Evolutionary conservation across 495 filamentous ascomycete genomes (phyloP).

Genomic region (Halenospora varia): DNA sequence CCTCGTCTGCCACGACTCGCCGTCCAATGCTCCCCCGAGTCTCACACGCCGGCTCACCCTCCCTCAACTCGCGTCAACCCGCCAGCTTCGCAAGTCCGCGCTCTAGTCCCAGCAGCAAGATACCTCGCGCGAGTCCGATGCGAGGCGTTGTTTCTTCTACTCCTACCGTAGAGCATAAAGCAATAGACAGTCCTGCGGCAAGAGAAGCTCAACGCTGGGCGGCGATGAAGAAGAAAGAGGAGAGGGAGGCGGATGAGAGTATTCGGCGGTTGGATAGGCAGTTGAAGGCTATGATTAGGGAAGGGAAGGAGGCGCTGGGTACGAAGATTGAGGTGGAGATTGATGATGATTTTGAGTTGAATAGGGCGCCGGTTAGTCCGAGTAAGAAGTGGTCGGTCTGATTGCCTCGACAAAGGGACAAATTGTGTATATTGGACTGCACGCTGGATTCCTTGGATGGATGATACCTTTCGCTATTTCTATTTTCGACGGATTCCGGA

Average conservation of each 20-base stretch:
- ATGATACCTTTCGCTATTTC: background rate
- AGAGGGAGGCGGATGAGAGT: slow-evolving; percentile 73
- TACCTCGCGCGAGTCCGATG: slow-evolving; percentile 20
- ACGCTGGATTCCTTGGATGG: background rate
- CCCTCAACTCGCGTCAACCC: slow-evolving; percentile 35
- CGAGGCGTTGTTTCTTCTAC: background rate
- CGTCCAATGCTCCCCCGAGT: slow-evolving; percentile 34
- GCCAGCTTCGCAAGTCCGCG: slow-evolving; percentile 52
- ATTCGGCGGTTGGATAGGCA: slow-evolving; percentile 74
- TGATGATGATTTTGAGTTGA: slow-evolving; percentile 28
- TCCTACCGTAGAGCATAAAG: background rate
- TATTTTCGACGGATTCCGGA: background rate
- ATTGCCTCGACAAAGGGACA: background rate
- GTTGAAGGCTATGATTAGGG: slow-evolving; percentile 77
- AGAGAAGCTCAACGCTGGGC: slow-evolving; percentile 65
- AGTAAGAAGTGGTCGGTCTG: slow-evolving; percentile 17
- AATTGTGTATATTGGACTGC: background rate
- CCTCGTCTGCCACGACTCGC: slow-evolving; percentile 28
- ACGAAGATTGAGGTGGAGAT: slow-evolving; percentile 73
- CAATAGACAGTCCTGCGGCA: slow-evolving; percentile 32
- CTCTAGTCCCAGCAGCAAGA: slow-evolving; percentile 22
- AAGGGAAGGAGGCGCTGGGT: slow-evolving; percentile 83
- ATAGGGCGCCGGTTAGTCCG: background rate
- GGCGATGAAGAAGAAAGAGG: slow-evolving; percentile 60
- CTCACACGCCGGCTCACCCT: slow-evolving; percentile 43